Percentiles rank a stretch among this genome's conserved stretches.
These are phyloP conservation scores for Colletotrichum sp. DNA, from an alignment of 2,329 filamentous ascomycete species.

Conservation along the genomic window DNA sequence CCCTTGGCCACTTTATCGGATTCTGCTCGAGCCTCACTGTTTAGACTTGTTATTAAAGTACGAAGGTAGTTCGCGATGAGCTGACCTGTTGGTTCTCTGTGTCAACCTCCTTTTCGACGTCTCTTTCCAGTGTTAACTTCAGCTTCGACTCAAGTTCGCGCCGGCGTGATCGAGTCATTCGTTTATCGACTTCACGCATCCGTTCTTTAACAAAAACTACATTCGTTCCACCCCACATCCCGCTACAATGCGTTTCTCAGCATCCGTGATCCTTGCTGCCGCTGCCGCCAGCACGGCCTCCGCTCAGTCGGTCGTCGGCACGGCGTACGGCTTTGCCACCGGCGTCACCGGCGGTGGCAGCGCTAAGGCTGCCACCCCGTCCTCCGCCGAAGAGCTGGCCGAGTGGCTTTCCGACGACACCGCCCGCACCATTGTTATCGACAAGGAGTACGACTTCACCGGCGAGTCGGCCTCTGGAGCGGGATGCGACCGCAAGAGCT, in stretches of 20 bases:
- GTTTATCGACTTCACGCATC: constrained; percentile 1
- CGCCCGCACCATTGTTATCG: constrained; percentile 27
- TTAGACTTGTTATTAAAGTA: background rate
- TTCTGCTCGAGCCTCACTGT: background rate
- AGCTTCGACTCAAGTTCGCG: background rate
- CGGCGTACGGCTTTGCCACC: constrained; percentile 32
- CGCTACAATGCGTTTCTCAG: constrained; percentile 40
- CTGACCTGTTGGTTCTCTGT: background rate
- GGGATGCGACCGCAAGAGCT: constrained; percentile 29
- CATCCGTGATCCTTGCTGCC: background rate
- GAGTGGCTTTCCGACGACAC: constrained; percentile 30
- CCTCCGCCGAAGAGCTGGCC: constrained; percentile 48
- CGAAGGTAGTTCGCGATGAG: background rate
- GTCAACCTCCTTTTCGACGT: background rate
- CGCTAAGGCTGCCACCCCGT: constrained; percentile 47
- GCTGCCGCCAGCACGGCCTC: constrained; percentile 25
- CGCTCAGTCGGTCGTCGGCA: constrained; percentile 31
- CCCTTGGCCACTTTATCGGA: background rate
- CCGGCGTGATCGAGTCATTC: background rate
- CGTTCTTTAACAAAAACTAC: background rate
- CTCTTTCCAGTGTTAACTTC: background rate
- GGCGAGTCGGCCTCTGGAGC: constrained; percentile 25
- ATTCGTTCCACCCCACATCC: background rate
- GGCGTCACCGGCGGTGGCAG: constrained; percentile 57
- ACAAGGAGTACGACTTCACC: constrained; percentile 32